Conservation (phyloP, 768 basidiomycete species). For the Leccinum variicolor region DNA sequence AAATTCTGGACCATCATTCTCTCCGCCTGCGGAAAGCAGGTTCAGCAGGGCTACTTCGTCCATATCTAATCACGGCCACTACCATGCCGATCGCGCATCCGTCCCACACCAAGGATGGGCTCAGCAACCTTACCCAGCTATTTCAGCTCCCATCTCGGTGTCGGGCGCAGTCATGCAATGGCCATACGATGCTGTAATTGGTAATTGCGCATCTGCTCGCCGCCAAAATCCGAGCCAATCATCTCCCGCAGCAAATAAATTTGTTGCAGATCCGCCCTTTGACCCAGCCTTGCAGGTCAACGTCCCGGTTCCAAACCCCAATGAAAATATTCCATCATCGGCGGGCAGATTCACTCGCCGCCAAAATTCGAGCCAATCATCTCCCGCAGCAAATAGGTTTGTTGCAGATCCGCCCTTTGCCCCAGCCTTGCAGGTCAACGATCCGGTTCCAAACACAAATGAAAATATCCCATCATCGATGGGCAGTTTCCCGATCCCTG, state of each 20-base stretch:
- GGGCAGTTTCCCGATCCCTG: not conserved
- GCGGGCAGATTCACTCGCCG: not conserved
- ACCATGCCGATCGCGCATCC: conserved; percentile 12
- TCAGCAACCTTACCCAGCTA: not conserved
- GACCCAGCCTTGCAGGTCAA: conserved; percentile 1
- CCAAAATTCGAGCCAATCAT: not conserved
- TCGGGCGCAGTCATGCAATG: not conserved
- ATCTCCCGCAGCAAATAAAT: not conserved
- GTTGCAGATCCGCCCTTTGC: not conserved
- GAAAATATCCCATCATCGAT: conserved; percentile 1
- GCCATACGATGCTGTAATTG: not conserved
- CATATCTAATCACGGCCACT: conserved; percentile 14
- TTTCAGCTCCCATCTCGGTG: not conserved
- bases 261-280: not conserved
- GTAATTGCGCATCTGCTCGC: not conserved
- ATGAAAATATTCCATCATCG: conserved; percentile 3
- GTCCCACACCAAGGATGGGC: conserved; percentile 4
- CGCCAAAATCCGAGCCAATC: not conserved
- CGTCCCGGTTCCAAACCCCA: not conserved
- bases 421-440: conserved; percentile 3
- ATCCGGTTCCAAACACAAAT: not conserved
- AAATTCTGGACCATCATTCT: conserved; percentile 5
- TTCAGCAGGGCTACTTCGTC: conserved; percentile 1
- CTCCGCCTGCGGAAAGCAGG: conserved; percentile 4
- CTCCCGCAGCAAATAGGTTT: not conserved